Evolutionary conservation across 257 asterid genomes (phyloP).

Genomic region (Solanum boliviense): DNA sequence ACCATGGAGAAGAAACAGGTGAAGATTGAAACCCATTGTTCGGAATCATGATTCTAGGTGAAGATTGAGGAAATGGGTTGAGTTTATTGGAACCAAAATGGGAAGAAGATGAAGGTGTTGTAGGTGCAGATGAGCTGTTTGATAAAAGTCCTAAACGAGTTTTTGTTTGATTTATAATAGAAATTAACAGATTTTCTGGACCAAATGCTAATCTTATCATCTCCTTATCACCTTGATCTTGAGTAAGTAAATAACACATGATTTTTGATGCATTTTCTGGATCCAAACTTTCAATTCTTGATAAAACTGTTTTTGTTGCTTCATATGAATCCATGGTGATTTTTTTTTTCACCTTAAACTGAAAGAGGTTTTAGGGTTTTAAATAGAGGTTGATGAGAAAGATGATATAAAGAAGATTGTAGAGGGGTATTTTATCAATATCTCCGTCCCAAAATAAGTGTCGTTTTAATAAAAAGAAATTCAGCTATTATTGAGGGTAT

Average conservation of each 20-base stretch:
- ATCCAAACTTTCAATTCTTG: slow-evolving; percentile 72
- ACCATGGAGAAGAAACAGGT: slow-evolving; percentile 35
- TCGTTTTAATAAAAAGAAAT: too few species aligned
- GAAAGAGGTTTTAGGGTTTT: not conserved
- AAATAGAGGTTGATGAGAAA: not conserved
- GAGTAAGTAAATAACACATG: slow-evolving; percentile 72
- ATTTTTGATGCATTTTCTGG: slow-evolving; percentile 78
- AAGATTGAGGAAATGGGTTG: slow-evolving; percentile 32
- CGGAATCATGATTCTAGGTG: slow-evolving; percentile 50
- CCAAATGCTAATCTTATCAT: slow-evolving; percentile 74
- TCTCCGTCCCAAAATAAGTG: not conserved
- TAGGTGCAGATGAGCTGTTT: slow-evolving; percentile 21
- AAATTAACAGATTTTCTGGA: slow-evolving; percentile 42
- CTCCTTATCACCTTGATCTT: slow-evolving; percentile 76
- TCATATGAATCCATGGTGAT: slow-evolving; percentile 59
- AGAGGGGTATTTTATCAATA: not conserved
- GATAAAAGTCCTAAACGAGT: slow-evolving; percentile 38
- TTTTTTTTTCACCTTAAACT: not conserved
- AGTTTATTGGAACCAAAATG: slow-evolving; percentile 16
- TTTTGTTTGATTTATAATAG: slow-evolving; percentile 52
- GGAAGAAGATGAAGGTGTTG: slow-evolving; percentile 23
- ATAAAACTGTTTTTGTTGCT: slow-evolving; percentile 59
- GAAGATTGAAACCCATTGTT: slow-evolving; percentile 47
- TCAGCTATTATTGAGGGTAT: not conserved
- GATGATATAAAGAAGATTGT: not conserved